A percentile compares a stretch with the other conserved stretches of the same genome.
phyloP scores from a whole-genome alignment of 192 early-diverging fungal species.

The Coemansia aciculifera region DNA sequence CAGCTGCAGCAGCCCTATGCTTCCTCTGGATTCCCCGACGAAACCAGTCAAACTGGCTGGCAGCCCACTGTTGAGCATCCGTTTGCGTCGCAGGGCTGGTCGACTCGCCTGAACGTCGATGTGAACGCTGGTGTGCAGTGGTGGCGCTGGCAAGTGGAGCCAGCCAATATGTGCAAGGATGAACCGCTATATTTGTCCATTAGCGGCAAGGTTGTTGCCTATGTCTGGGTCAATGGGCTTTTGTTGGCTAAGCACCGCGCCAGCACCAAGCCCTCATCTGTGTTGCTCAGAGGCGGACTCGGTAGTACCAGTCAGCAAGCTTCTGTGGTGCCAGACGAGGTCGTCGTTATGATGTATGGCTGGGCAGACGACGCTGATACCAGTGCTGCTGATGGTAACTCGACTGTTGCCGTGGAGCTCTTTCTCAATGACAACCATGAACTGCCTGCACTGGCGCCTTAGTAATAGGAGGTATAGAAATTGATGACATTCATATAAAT shows the following conservation, averaged over 20 bases:
- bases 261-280: slow-evolving; percentile 26
- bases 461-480: background rate
- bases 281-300: slow-evolving; percentile 31
- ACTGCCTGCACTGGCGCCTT: background rate
- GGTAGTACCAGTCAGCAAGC: background rate
- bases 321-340: slow-evolving; percentile 2
- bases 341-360: slow-evolving; percentile 47
- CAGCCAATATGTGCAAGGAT: slow-evolving; percentile 6
- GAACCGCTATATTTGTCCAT: slow-evolving; percentile 68
- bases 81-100: slow-evolving; percentile 39
- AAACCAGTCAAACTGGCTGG: slow-evolving; percentile 55
- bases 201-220: slow-evolving; percentile 66
- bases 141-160: slow-evolving; percentile 28
- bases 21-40: slow-evolving; percentile 76
- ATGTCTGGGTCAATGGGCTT: slow-evolving; percentile 67
- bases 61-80: slow-evolving; percentile 23
- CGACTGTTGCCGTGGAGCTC: slow-evolving; percentile 28
- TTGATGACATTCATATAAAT: background rate
- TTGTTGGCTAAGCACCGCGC: slow-evolving; percentile 74
- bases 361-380: slow-evolving; percentile 41
- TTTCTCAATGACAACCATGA: slow-evolving; percentile 10
- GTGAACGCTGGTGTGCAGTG: slow-evolving; percentile 50
- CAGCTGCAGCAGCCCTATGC: slow-evolving; percentile 60
- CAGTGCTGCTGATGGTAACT: slow-evolving; percentile 1
- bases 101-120: slow-evolving; percentile 27